Evolutionary conservation across 139 green algal species (phyloP), one percentile per base, ranked within the genome.

Genomic region (Gonium pectorale): DNA sequence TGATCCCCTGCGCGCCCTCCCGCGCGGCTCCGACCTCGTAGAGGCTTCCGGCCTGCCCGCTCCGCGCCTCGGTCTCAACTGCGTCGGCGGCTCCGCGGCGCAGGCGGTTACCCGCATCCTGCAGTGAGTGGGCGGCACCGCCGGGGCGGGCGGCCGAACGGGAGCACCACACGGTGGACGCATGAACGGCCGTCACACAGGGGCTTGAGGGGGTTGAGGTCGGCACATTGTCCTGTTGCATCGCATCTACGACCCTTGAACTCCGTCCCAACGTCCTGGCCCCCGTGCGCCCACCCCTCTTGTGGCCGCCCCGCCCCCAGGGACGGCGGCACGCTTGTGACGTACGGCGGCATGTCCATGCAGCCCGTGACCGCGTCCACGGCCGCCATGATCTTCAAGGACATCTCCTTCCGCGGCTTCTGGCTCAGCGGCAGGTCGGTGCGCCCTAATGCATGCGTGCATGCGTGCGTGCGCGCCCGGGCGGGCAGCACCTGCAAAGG

Each of bases 301-400:
- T 22, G 19, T n/a, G 19, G 6, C 56, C 56, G 19, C 56, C 17
- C 56, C 56, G 6, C 44, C 40, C 35, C 52, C 69, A 94, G 87
- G 43, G 41, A 88, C 9, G 93, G 93, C 29, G 93, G 92, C 51
- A 96, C 91, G 7, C 51, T 98, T 60, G 93, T 98, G 24, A 97
- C 93, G 21, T 98, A 98, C 86, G 95, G 95, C 9, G 96, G 92
- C 51, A 98, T 99, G 96, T 90, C 73, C 43, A 91, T 93, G 86
- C 84, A 97, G 87, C 95, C 95, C 1, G 83, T 98, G 1, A 90
- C 80, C 5, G 80, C 96, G 38, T 93, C 95, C 4, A 92, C 93
- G 0, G 83, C 87, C 1, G 79, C 95, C 35, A 89, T 98, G 41
- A 98, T 99, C 75, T 98, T 98, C 90, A 98, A 97, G 72, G 92